Base-by-base conservation (phyloP, 2,329 filamentous ascomycete genomes). In the Colletotrichum liriopes region DNA sequence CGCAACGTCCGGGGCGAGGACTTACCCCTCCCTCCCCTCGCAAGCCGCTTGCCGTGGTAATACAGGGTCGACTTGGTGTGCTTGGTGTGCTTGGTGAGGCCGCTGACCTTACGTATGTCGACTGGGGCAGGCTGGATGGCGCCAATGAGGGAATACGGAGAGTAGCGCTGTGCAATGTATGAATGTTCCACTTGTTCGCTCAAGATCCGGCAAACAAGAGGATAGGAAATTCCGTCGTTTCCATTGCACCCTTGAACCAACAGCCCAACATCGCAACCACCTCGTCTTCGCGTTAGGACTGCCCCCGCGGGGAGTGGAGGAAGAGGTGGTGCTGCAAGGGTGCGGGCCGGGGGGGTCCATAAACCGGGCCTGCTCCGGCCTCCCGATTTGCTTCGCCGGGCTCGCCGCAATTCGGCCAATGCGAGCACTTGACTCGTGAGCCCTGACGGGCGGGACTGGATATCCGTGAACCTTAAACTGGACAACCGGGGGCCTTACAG, bases 381-480 rank as follows among this genome's bases (percentile, higher is more conserved):
- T n/a, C 43, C 55, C 65, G 45, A 35, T 51, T 51, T 51, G 59
- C 45, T n/a, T 39, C 45, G 32, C 45, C 45, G 56, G 56, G 58
- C 43, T 69, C 32, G 45, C 16, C 59, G 43, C 43, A 16, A 16
- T 20, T 43, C 41, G 26, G 32, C 35, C 56, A 26, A 32, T 14
- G 47, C 35, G 29, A 9, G 49, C 8, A 18, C 56, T 52, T 71
- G 68, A 71, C 64, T 71, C 68, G 58, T 51, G 49, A 61, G 37
- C 56, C 63, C 68, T 62, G 51, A 49, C 8, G 20, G 39, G 41
- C 43, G 32, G 68, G 64, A 61, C 26, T 41, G 32, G 64, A 8
- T 6, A 43, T 35, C 55, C 55, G 67, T 26, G 67, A 70, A 65
- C 58, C 47, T 43, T 62, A 62, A 37, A 43, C 20, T n/a, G 23